These are phyloP conservation scores for Houttuynia cordata DNA, from an alignment of 164 flowering plant species.

Conservation along the genomic window DNA sequence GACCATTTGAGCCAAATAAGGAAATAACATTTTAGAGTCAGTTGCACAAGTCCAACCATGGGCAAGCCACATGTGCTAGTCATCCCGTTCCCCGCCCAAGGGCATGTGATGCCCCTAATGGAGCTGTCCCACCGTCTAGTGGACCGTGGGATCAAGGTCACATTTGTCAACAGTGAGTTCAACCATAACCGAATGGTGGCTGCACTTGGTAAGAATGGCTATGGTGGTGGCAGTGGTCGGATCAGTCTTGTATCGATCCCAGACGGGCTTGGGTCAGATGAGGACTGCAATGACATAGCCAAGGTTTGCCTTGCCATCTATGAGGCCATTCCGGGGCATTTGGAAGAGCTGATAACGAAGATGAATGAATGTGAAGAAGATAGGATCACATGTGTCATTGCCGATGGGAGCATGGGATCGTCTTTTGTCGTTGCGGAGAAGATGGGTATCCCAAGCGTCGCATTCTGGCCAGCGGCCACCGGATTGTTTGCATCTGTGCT, in stretches of 20 bases:
- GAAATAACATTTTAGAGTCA: too few species aligned
- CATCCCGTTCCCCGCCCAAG: conserved; percentile 5
- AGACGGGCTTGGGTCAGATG: conserved; percentile 9
- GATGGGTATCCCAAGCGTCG: conserved; percentile 13
- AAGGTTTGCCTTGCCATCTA: background rate
- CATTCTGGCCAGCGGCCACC: conserved; percentile 8
- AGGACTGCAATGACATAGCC: conserved; percentile 3
- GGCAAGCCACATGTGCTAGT: conserved; percentile 5
- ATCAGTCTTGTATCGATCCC: conserved; percentile 10
- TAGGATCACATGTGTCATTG: conserved; percentile 18
- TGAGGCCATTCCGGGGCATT: conserved; percentile 8
- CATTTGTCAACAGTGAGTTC: conserved; percentile 18
- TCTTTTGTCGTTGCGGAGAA: conserved; percentile 16
- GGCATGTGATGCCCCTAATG: conserved; percentile 20
- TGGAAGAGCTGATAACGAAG: conserved; percentile 10
- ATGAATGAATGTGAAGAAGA: conserved; percentile 3
- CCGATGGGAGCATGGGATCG: conserved; percentile 16
- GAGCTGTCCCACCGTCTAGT: conserved; percentile 13
- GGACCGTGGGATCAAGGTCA: conserved; percentile 17
- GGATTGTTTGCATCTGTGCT: conserved; percentile 3
- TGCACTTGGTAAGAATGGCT: background rate
- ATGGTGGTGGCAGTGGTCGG: background rate
- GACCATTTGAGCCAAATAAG: too few species aligned
- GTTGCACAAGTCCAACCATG: background rate
- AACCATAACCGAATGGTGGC: conserved; percentile 7